These are phyloP conservation scores for Chytriomyces sp. DNA, from an alignment of 192 early-diverging fungal species.

Conservation along the genomic window DNA sequence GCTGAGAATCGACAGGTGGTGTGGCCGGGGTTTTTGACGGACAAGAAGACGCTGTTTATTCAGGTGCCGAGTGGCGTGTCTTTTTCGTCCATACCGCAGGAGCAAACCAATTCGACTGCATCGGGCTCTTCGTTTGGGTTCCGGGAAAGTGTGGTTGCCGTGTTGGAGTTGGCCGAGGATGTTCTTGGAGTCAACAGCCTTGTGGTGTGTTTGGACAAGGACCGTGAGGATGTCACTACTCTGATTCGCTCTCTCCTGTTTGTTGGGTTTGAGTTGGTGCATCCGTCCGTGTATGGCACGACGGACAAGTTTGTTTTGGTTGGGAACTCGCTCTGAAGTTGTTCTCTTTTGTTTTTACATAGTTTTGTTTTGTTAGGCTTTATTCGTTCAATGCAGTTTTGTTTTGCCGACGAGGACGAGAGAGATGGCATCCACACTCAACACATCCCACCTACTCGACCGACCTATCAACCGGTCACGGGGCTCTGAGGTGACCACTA, in stretches of 20 bases:
- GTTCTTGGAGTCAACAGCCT: conserved; percentile 23
- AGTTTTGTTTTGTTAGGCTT: neutral
- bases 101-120: neutral
- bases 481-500: too few relatives aligned
- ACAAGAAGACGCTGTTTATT: conserved; percentile 32
- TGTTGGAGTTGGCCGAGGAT: conserved; percentile 38
- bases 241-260: conserved; percentile 34
- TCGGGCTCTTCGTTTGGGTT: conserved; percentile 25
- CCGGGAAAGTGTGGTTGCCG: conserved; percentile 34
- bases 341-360: conserved; percentile 14
- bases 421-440: too few relatives aligned
- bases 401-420: too few relatives aligned
- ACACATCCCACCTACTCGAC: too few relatives aligned
- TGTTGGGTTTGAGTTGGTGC: conserved; percentile 40
- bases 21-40: conserved; percentile 32
- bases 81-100: neutral
- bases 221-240: conserved; percentile 24
- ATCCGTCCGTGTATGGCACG: conserved; percentile 30
- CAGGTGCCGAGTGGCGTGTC: conserved; percentile 12
- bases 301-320: conserved; percentile 27
- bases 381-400: too few relatives aligned
- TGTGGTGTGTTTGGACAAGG: conserved; percentile 34
- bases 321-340: conserved; percentile 8
- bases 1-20: neutral
- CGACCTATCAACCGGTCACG: too few relatives aligned